A percentile compares a stretch with the other conserved stretches of the same genome.
Evolutionary conservation across 1,139 yeast genomes (phyloP).

Genomic region (Geotrichum klebahnii): DNA sequence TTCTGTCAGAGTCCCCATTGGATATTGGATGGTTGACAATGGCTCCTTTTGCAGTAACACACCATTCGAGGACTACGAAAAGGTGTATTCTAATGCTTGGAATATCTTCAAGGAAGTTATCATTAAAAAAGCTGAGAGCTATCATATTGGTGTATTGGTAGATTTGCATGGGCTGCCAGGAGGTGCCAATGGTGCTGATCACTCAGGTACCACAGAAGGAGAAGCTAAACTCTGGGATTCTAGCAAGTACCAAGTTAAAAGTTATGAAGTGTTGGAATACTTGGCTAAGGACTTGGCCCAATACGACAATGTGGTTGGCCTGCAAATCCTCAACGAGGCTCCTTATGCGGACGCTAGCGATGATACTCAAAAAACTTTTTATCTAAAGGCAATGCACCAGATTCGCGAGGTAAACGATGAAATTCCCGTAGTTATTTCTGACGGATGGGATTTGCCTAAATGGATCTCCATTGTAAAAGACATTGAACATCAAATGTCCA

Average conservation of each 20-base stretch:
- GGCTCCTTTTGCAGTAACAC: conserved; percentile 58
- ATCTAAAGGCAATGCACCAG: conserved; percentile 59
- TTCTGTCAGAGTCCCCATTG: conserved; percentile 77
- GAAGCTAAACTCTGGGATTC: conserved; percentile 60
- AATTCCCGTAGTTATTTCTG: conserved; percentile 76
- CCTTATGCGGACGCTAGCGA: conserved; percentile 53
- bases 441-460: conserved; percentile 86
- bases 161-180: conserved; percentile 89
- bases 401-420: conserved; percentile 54
- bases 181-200: conserved; percentile 82
- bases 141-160: conserved; percentile 65
- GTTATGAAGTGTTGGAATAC: conserved; percentile 53
- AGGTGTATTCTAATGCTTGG: conserved; percentile 73
- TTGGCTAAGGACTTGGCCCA: conserved; percentile 56
- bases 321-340: conserved; percentile 83
- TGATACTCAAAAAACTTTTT: conserved; percentile 53
- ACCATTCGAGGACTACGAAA: conserved; percentile 52
- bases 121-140: conserved; percentile 51
- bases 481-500: conserved; percentile 37
- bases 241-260: conserved; percentile 43
- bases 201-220: conserved; percentile 65
- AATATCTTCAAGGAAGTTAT: conserved; percentile 47
- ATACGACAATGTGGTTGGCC: conserved; percentile 67
- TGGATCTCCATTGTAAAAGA: conserved; percentile 69
- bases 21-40: conserved; percentile 78